A percentile compares a stretch with the other conserved stretches of the same genome.
Conservation (phyloP, 2,329 filamentous ascomycete genomes). For the Alternaria sp. region DNA sequence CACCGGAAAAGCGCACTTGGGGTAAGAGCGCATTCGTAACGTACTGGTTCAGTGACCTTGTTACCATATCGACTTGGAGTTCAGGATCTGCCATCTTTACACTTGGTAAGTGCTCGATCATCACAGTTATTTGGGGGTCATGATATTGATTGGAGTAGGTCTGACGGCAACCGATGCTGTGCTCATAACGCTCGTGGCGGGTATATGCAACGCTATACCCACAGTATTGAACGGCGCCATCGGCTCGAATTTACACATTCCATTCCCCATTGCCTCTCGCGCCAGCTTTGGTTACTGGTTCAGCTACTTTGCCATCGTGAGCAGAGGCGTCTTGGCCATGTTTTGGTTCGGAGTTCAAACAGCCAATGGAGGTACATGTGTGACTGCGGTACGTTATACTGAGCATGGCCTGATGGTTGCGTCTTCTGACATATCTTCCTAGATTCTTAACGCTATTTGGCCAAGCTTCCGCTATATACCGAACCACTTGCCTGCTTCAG, state of each 20-base stretch:
- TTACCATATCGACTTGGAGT: conserved; percentile 44
- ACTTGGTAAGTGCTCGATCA: conserved; percentile 50
- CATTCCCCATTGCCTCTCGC: conserved; percentile 18
- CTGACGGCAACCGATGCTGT: conserved; percentile 30
- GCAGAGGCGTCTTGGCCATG: conserved; percentile 15
- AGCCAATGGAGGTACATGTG: conserved; percentile 15
- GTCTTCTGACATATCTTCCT: not conserved
- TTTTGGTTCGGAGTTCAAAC: conserved; percentile 25
- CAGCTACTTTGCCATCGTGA: conserved; percentile 18
- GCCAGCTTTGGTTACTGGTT: conserved; percentile 20
- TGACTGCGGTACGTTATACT: conserved; percentile 4
- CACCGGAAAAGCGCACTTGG: conserved; percentile 55
- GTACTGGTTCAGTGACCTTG: conserved; percentile 56
- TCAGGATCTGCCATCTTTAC: conserved; percentile 56
- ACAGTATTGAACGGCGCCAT: conserved; percentile 26
- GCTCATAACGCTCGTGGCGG: conserved; percentile 39
- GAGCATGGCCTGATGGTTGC: not conserved
- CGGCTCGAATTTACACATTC: conserved; percentile 18
- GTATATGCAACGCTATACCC: conserved; percentile 25
- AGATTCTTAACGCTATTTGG: conserved; percentile 22
- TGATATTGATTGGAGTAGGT: conserved; percentile 35
- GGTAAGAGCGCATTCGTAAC: conserved; percentile 50
- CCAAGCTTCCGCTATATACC: conserved; percentile 38
- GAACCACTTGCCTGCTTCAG: conserved; percentile 52
- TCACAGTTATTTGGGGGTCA: not conserved